phyloP scores from a whole-genome alignment of 345 rosid species.

The Ailanthus altissimus region DNA sequence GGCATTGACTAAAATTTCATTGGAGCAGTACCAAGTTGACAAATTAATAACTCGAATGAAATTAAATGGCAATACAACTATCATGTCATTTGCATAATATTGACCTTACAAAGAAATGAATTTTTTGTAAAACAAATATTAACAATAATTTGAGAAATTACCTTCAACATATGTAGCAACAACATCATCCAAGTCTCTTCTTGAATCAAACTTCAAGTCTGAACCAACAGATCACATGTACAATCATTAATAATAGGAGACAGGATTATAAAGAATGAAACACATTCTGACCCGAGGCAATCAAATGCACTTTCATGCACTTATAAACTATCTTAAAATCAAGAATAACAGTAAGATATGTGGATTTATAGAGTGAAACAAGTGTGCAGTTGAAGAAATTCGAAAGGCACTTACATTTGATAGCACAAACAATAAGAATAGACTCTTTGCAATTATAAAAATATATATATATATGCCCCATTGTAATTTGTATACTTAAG shows the following conservation, averaged over 20 bases:
- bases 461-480: no score
- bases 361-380: no score
- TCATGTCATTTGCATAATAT: no score
- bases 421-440: no score
- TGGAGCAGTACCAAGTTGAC: neutral
- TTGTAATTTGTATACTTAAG: no score
- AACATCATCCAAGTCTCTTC: slow-evolving; percentile 98
- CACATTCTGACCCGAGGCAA: neutral
- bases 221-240: slow-evolving; percentile 98
- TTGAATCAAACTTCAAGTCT: slow-evolving; percentile 91
- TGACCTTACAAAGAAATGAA: neutral
- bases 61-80: neutral
- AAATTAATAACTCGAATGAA: neutral
- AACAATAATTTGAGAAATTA: slow-evolving; percentile 29
- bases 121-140: slow-evolving; percentile 10
- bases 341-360: neutral
- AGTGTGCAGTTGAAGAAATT: no score
- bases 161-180: slow-evolving; percentile 83
- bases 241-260: slow-evolving; percentile 28
- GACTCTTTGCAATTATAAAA: no score
- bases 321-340: neutral
- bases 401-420: no score
- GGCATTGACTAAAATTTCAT: neutral
- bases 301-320: neutral
- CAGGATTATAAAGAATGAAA: slow-evolving; percentile 17